Percentiles rank a stretch among this genome's conserved stretches.
These are phyloP conservation scores for Phialophora tarda DNA, from an alignment of 2,329 filamentous ascomycete genomes.

Conservation along the genomic window DNA sequence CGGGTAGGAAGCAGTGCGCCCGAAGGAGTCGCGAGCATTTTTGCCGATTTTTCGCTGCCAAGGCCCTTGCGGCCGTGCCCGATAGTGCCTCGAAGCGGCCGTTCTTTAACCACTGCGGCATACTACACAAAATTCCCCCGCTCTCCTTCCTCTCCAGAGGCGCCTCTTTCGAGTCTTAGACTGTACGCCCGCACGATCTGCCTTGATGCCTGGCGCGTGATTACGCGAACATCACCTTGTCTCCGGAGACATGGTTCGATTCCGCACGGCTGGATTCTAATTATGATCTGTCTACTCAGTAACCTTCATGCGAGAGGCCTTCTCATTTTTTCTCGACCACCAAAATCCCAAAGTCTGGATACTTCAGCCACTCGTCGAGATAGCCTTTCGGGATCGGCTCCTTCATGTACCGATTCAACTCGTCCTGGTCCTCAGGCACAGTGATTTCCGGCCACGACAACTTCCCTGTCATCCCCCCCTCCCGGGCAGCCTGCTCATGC, in stretches of 20 bases:
- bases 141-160: no score
- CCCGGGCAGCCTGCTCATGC: constrained; percentile 25
- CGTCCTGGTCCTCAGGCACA: constrained; percentile 24
- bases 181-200: no score
- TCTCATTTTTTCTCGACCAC: constrained; percentile 18
- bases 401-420: constrained; percentile 16
- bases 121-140: no score
- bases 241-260: not conserved
- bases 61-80: no score
- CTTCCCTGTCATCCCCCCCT: constrained; percentile 26
- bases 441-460: constrained; percentile 23
- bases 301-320: not conserved
- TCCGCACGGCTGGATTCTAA: not conserved
- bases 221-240: not conserved
- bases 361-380: constrained; percentile 25
- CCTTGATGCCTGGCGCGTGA: no score
- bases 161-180: no score
- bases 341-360: constrained; percentile 26
- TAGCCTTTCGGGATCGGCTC: constrained; percentile 14
- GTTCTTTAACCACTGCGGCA: no score
- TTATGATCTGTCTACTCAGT: not conserved
- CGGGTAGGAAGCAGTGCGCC: no score
- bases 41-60: no score
- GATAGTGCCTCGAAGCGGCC: no score
- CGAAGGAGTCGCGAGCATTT: no score